Evolutionary conservation across 176 grass and related monocot genomes (phyloP).

Genomic region (Canna indica): DNA sequence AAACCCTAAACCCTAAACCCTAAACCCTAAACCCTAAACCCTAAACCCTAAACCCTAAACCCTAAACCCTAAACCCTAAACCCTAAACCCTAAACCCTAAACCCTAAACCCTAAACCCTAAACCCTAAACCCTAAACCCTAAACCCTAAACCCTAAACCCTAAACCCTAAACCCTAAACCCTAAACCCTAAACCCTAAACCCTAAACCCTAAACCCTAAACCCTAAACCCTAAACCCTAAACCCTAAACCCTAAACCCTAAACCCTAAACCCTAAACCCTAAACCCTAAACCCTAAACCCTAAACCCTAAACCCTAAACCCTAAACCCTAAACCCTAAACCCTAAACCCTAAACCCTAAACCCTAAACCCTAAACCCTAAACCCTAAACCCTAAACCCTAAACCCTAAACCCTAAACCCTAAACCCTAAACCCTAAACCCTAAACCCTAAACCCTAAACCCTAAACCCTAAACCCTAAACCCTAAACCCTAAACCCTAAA

Average conservation of each 20-base stretch:
- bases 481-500: slow-evolving; percentile 7
- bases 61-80: slow-evolving; percentile 16
- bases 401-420: too few species aligned
- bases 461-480: not conserved
- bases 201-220: not conserved
- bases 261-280: slow-evolving; percentile 4
- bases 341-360: slow-evolving; percentile 17
- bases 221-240: not conserved
- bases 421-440: too few species aligned
- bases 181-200: slow-evolving; percentile 8
- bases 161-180: slow-evolving; percentile 11
- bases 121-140: slow-evolving; percentile 4
- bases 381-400: slow-evolving; percentile 7
- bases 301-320: slow-evolving; percentile 16
- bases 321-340: slow-evolving; percentile 14
- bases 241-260: slow-evolving; percentile 3
- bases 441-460: not conserved
- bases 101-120: slow-evolving; percentile 9
- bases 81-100: slow-evolving; percentile 10
- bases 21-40: not conserved
- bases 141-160: slow-evolving; percentile 13
- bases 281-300: slow-evolving; percentile 2
- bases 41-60: slow-evolving; percentile 1
- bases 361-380: slow-evolving; percentile 5
- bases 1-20: slow-evolving; percentile 3